Conservation (phyloP, 352 stramenopile species). For the Phytophthora tentaculata region DNA sequence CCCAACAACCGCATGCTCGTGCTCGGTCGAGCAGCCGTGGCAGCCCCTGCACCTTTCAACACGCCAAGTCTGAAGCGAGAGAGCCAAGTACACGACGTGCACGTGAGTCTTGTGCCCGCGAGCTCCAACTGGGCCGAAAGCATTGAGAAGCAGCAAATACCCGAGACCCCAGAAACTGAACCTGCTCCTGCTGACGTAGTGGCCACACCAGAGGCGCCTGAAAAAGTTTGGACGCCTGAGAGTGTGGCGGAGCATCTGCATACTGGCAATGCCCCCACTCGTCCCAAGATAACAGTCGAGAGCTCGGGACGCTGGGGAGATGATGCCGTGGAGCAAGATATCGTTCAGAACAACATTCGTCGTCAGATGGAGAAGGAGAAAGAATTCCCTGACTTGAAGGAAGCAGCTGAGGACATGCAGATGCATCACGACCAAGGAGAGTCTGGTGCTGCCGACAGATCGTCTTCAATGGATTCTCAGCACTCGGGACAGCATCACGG, state of each 20-base stretch:
- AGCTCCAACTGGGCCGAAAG: conserved; percentile 50
- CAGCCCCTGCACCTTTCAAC: conserved; percentile 74
- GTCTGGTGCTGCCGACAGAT: conserved; percentile 7
- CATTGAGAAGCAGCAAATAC: conserved; percentile 10
- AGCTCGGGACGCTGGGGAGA: conserved; percentile 70
- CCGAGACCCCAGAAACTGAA: background rate
- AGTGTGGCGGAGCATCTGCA: conserved; percentile 38
- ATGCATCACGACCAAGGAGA: conserved; percentile 14
- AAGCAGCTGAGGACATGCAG: conserved; percentile 28
- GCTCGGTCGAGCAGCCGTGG: conserved; percentile 41
- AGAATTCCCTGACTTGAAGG: conserved; percentile 53
- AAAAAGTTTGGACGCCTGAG: conserved; percentile 38
- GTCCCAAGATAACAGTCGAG: conserved; percentile 2
- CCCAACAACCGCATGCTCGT: conserved; percentile 60
- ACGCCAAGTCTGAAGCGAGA: conserved; percentile 78
- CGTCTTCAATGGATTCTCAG: conserved; percentile 8
- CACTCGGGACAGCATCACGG: conserved; percentile 20
- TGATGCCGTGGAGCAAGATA: conserved; percentile 76
- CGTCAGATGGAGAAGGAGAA: conserved; percentile 34
- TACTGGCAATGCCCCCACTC: conserved; percentile 4
- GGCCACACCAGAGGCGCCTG: background rate
- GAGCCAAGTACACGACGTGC: conserved; percentile 48
- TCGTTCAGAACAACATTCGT: conserved; percentile 39
- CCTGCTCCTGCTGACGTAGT: conserved; percentile 2
- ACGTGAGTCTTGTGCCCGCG: conserved; percentile 47